Conservation (phyloP, 2,329 filamentous ascomycete species). For the Cladosporium halotolerans region DNA sequence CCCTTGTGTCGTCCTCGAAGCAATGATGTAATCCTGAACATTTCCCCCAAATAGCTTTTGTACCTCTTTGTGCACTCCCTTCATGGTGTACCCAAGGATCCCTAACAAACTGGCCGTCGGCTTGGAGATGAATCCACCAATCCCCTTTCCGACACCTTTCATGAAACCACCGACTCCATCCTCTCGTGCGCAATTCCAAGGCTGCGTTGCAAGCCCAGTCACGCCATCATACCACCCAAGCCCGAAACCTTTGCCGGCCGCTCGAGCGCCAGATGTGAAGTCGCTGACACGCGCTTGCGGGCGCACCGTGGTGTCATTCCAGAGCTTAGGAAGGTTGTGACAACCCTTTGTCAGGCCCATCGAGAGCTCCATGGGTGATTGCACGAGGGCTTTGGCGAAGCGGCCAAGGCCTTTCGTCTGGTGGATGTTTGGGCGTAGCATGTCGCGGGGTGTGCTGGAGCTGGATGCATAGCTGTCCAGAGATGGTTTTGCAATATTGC, state of each 20-base stretch:
- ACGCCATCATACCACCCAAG: slow-evolving; percentile 67
- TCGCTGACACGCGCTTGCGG: slow-evolving; percentile 58
- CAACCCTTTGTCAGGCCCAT: slow-evolving; percentile 62
- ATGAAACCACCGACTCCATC: slow-evolving; percentile 57
- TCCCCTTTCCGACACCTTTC: slow-evolving; percentile 69
- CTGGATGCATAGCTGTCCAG: slow-evolving; percentile 41
- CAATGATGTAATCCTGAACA: slow-evolving; percentile 67
- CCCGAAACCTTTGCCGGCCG: slow-evolving; percentile 52
- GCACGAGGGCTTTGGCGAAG: slow-evolving; percentile 25
- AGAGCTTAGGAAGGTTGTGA: slow-evolving; percentile 64
- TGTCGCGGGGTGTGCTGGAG: slow-evolving; percentile 45
- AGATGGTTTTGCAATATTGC: not conserved
- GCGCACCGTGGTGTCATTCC: slow-evolving; percentile 64
- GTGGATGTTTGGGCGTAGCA: slow-evolving; percentile 35
- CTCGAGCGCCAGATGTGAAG: slow-evolving; percentile 50
- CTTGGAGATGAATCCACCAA: slow-evolving; percentile 67
- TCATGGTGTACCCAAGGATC: slow-evolving; percentile 65
- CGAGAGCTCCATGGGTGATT: slow-evolving; percentile 54
- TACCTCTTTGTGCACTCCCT: slow-evolving; percentile 64
- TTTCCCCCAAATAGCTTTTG: slow-evolving; percentile 60
- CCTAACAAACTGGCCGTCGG: slow-evolving; percentile 54
- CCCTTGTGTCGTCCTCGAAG: slow-evolving; percentile 66
- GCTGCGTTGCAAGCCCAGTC: slow-evolving; percentile 65
- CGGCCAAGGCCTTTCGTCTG: slow-evolving; percentile 21
- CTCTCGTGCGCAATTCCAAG: slow-evolving; percentile 53